Evolutionary conservation across 768 basidiomycete genomes (phyloP), one percentile per base, ranked within the genome.

Genomic region (Hygrophorus pudorinus): DNA sequence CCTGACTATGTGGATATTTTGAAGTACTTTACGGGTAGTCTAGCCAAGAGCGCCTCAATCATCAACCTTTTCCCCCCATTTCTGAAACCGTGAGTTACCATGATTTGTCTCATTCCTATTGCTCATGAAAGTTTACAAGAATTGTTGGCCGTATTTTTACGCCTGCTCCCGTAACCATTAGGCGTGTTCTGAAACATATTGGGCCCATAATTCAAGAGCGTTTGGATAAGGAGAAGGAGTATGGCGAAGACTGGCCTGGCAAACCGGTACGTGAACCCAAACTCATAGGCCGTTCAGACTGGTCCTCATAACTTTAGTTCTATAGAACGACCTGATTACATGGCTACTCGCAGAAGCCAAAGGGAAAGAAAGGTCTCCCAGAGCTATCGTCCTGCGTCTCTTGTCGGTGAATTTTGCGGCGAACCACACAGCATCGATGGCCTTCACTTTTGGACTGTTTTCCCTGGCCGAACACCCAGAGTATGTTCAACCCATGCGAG

Each of bases 71-170:
- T 65, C 36, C 70, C 67, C 0, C 6, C 38, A 2, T 52, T 64
- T 42, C 38, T 70, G 16, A 60, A 58, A 40, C 60, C 61, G 68
- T 69, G 45, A 48, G 65, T 54, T n/a, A n/a, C n/a, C 17, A 13
- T 5, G 39, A 16, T 43, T 38, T 24, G 31, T 49, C 44, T 27
- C 46, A 12, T 39, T 42, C 18, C 21, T 18, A 52, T 53, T 40
- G 12, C 34, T 42, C 5, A 30, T 4, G 5, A 27, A 9, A 39
- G 31, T n/a, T 40, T 18, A 5, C 13, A 29, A 53, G 49, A 20
- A 41, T 49, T 21, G 48, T 52, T 29, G 51, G 48, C 7, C 24
- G 24, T 24, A 24, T n/a, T n/a, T n/a, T n/a, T n/a, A 11, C 52
- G 42, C n/a, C 16, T 49, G 10, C 37, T 29, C 36, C 44, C 44